Evolutionary conservation across 305 asterid genomes (phyloP).

Genomic region (Petunia hybrid): DNA sequence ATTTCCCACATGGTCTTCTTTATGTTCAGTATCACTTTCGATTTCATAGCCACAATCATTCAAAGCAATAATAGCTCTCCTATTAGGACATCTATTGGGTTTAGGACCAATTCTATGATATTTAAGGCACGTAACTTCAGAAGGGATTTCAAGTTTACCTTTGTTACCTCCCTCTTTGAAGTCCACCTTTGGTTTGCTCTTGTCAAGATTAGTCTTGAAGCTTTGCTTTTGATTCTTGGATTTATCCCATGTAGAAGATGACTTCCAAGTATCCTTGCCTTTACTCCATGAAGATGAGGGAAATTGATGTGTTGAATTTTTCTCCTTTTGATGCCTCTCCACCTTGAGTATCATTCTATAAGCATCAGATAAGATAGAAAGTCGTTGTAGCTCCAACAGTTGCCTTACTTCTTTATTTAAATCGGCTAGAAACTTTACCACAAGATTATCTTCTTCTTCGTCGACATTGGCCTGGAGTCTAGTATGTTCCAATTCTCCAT

Average conservation of each 20-base stretch:
- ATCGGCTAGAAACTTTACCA: background rate
- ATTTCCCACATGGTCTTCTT: background rate
- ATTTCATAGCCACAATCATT: background rate
- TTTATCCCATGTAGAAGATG: background rate
- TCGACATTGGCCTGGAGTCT: background rate
- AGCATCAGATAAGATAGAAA: background rate
- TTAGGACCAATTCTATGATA: background rate
- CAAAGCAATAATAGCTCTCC: background rate
- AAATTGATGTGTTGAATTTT: background rate
- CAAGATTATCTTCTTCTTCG: background rate
- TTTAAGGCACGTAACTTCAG: background rate
- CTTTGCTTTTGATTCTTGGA: background rate
- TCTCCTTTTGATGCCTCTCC: background rate
- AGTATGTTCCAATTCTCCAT: background rate
- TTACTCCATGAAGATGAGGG: background rate
- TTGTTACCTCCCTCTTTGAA: background rate
- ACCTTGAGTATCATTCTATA: background rate
- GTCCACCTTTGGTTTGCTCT: background rate
- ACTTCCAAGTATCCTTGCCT: background rate
- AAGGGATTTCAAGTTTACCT: background rate
- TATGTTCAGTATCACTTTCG: background rate
- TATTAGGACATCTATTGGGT: background rate
- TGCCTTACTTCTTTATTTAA: background rate
- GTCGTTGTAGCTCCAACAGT: background rate
- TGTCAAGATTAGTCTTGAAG: background rate